phyloP scores from a whole-genome alignment of 2,329 filamentous ascomycete genomes.

The Gremmenia infestans region DNA sequence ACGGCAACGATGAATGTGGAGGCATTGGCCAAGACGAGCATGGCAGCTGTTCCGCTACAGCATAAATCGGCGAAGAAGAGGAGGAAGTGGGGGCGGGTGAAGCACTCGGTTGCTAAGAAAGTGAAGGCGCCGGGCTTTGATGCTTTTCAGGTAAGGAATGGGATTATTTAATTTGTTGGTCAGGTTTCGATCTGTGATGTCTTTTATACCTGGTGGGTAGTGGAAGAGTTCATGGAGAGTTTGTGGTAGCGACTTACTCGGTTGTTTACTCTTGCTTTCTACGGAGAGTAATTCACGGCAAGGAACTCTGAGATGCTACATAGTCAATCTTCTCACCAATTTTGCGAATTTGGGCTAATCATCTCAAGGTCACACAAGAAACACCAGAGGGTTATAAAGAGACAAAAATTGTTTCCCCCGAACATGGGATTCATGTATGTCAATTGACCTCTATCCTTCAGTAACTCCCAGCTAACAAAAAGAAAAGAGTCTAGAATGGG shows the following conservation, averaged over 20 bases:
- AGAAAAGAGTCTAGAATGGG: constrained; percentile 9
- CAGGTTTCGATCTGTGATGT: not conserved
- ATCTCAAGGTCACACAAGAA: not conserved
- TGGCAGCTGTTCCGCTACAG: not conserved
- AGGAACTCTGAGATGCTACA: not conserved
- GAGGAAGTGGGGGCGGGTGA: not conserved
- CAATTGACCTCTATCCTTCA: not conserved
- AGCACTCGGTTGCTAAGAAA: not conserved
- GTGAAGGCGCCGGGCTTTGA: constrained; percentile 4
- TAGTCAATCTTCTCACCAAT: too few species aligned
- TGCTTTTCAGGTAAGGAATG: constrained; percentile 8
- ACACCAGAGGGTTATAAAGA: not conserved
- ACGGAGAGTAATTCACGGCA: too few species aligned
- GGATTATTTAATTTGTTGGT: not conserved
- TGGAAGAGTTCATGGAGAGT: too few species aligned
- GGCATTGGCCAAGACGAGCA: not conserved
- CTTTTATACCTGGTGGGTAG: not conserved
- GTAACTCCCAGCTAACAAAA: not conserved
- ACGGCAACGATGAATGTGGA: not conserved
- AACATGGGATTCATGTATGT: constrained; percentile 17
- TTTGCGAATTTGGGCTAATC: not conserved
- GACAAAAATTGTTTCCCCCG: constrained; percentile 5
- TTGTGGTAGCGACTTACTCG: too few species aligned
- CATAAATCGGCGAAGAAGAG: not conserved
- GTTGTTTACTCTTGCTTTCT: too few species aligned